phyloP scores from a whole-genome alignment of 306 rosid species.

The Quercus suber region DNA sequence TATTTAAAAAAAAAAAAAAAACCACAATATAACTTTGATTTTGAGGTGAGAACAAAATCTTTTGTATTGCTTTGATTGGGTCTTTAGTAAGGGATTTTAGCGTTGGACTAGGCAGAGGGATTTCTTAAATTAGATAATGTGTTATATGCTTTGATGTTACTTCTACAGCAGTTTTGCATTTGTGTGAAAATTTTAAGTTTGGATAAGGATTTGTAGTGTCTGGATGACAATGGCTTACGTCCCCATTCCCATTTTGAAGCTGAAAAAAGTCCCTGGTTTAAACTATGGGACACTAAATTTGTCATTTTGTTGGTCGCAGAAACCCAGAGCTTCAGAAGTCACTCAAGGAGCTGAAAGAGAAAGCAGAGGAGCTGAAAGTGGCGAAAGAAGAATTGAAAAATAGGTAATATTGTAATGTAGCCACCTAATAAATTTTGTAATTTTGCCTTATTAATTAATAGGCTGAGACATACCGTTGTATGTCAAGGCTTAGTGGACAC shows the following conservation, averaged over 20 bases:
- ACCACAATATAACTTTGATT: background rate
- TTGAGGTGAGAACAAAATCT: background rate
- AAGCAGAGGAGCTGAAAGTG: conserved; percentile 74
- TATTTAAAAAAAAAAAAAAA: background rate
- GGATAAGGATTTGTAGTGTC: background rate
- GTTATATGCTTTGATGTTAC: background rate
- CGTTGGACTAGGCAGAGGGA: background rate
- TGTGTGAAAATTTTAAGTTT: background rate
- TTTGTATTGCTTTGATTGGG: background rate
- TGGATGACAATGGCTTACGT: background rate
- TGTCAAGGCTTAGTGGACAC: conserved; percentile 89
- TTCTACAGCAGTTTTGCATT: background rate
- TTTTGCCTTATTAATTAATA: conserved; percentile 30
- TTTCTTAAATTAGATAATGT: background rate
- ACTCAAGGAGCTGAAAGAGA: conserved; percentile 72
- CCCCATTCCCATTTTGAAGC: conserved; percentile 1
- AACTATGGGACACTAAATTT: background rate
- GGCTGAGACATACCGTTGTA: conserved; percentile 96
- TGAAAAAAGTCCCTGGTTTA: background rate
- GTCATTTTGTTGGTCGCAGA: conserved; percentile 35
- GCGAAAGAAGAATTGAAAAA: conserved; percentile 72
- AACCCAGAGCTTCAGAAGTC: conserved; percentile 72
- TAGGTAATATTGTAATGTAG: conserved; percentile 46
- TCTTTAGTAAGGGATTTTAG: background rate
- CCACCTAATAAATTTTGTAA: conserved; percentile 7